Evolutionary conservation across 2,329 filamentous ascomycete species (phyloP), one percentile per base, ranked within the genome.

Genomic region (Venturia aucupariae): DNA sequence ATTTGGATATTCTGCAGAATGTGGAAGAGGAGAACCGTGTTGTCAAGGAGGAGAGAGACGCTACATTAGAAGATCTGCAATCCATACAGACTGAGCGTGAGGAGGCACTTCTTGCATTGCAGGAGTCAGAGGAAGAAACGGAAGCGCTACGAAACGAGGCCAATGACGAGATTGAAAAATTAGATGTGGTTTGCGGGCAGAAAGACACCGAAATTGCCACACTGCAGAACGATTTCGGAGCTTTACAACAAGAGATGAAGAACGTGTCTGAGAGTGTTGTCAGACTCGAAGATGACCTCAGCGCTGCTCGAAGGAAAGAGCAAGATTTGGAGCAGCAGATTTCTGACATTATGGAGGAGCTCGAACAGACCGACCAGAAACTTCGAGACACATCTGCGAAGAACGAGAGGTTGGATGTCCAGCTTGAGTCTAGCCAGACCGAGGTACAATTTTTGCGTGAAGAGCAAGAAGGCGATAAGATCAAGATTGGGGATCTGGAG

Each of bases 401-500:
- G 80, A 88, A 89, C 60, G 89, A 96, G 71, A 86, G 92, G 63
- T 82, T 97, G 2, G 88, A 89, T 4, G 90, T 99, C 39, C 92
- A 97, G 72, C 88, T 93, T 68, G 94, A 99, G 76, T 96, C 90
- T 5, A 88, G 89, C 65, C 93, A 97, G 70, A 88, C 88, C 66
- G 94, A 99, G 75, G 95, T 97, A 75, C 87, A 90, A 0, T 99
- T 99, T 82, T 76, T 99, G 61, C 87, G 94, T 1, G 94, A 99
- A 73, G 94, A 99, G 78, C 94, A 99, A 75, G 94, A 99, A 76
- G 86, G 85, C 22, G 94, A 99, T 79, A 99, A 99, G 82, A 96
- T 99, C 73, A 92, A 92, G 76, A 97, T 99, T 71, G 91, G 93
- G 44, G 92, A 97, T 71, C 81, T 97, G 8, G 92, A 97, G 72